These are phyloP conservation scores for Telopea speciosissima DNA, from an alignment of 177 flowering plant genomes.

Conservation along the genomic window DNA sequence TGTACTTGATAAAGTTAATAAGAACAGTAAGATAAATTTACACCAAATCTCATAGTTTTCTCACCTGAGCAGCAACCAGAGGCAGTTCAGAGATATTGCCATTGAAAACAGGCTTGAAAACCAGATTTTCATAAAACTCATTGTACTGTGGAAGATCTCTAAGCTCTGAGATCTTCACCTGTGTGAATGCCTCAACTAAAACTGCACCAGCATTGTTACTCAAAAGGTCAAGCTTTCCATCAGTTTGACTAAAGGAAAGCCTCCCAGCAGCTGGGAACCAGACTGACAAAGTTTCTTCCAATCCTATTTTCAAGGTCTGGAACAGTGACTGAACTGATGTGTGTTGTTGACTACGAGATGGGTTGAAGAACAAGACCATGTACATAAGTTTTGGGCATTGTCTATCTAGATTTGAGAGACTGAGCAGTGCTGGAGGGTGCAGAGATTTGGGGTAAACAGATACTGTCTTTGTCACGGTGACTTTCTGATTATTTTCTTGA, in stretches of 20 bases:
- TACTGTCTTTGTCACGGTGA: constrained; percentile 27
- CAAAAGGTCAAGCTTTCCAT: constrained; percentile 40
- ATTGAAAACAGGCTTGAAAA: constrained; percentile 36
- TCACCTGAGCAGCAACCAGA: constrained; percentile 52
- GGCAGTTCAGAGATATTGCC: constrained; percentile 42
- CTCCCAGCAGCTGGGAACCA: constrained; percentile 57
- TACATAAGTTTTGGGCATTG: constrained; percentile 53
- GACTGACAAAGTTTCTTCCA: constrained; percentile 36
- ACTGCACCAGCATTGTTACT: constrained; percentile 50
- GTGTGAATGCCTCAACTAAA: constrained; percentile 39
- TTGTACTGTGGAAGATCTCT: constrained; percentile 48
- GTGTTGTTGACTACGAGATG: constrained; percentile 8
- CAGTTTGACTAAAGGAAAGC: constrained; percentile 24
- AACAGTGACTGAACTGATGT: constrained; percentile 20
- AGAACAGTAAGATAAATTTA: neutral
- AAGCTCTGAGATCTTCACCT: constrained; percentile 34
- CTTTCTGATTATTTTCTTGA: constrained; percentile 12
- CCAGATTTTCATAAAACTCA: constrained; percentile 38
- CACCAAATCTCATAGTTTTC: neutral
- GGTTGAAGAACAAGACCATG: constrained; percentile 44
- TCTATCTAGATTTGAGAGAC: constrained; percentile 49
- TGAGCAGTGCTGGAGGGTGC: constrained; percentile 23
- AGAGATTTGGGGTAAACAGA: constrained; percentile 32
- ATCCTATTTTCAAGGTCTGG: constrained; percentile 27
- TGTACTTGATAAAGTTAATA: neutral